These are phyloP conservation scores for Jamesozyma hellenica DNA, from an alignment of 805 yeast genomes.

Conservation along the genomic window DNA sequence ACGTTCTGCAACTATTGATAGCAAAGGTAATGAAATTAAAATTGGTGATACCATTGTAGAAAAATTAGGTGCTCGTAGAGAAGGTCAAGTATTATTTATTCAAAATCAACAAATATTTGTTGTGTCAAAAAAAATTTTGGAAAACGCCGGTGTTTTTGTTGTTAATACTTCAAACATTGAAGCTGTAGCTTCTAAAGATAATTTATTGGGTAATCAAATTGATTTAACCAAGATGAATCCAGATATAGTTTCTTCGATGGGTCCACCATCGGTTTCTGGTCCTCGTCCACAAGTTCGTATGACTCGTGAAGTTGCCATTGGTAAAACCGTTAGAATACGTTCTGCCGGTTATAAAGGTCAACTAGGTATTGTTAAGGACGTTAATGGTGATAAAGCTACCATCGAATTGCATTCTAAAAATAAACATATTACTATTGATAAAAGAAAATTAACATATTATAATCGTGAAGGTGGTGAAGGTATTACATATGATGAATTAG, in stretches of 20 bases:
- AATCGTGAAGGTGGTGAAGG: constrained; percentile 55
- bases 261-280: constrained; percentile 46
- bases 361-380: constrained; percentile 86
- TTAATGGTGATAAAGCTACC: constrained; percentile 84
- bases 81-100: constrained; percentile 80
- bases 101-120: constrained; percentile 72
- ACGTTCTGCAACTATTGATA: constrained; percentile 80
- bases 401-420: constrained; percentile 89
- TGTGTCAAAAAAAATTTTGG: constrained; percentile 67
- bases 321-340: constrained; percentile 76
- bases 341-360: constrained; percentile 92
- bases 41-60: constrained; percentile 93
- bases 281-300: constrained; percentile 41
- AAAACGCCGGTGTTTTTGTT: constrained; percentile 87
- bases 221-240: constrained; percentile 88
- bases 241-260: constrained; percentile 33
- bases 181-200: constrained; percentile 78
- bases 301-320: constrained; percentile 74
- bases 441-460: constrained; percentile 64
- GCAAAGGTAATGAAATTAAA: constrained; percentile 71
- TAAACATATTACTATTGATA: constrained; percentile 77
- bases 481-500: constrained; percentile 69
- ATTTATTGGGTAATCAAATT: constrained; percentile 36
- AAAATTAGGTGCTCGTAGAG: constrained; percentile 69
- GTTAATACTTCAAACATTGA: constrained; percentile 64